Base-by-base conservation (phyloP, 768 basidiomycete genomes). In the Boletus fagicola region DNA sequence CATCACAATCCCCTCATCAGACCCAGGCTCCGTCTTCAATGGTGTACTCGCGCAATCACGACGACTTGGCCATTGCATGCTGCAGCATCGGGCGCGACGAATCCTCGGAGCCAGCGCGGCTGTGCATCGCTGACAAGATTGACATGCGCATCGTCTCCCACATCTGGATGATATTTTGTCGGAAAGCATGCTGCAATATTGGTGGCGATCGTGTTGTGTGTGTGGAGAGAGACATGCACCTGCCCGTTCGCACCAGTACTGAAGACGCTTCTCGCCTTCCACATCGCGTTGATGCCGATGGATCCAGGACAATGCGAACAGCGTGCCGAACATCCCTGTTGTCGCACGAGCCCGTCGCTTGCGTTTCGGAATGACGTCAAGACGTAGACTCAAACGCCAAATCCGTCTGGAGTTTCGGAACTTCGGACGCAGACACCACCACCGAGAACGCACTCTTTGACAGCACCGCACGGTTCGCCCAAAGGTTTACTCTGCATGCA, bases 191-290 rank as follows among this genome's bases (percentile, higher is more conserved):
- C 85, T 90, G 63, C 18, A 53, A 9, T 13, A n/a, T n/a, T n/a
- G 31, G 26, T 49, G 30, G 57, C 33, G 28, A 42, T 22, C 30
- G 22, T 5, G 24, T 26, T 44, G 16, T 43, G 30, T n/a, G 28
- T 16, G 42, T 15, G 22, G 48, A 5, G 24, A 33, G 13, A 15
- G 38, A 16, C 5, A 4, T 9, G 16, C n/a, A 58, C 64, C 49
- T 60, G 85, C 87, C 80, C 92, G 92, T 76, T 94, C 92, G 62
- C 86, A 85, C 87, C 92, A 94, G 74, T 94, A 94, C 68, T 92
- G 90, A 43, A 86, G 75, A 62, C 92, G 87, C 72, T 88, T 92
- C 74, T 90, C 86, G 46, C 90, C 86, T 65, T 94, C 91, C 56
- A 77, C 72, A 42, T 86, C 85, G 62, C 92, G 84, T 61, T 88